A percentile compares a stretch with the other conserved stretches of the same genome.
These are phyloP conservation scores for Fusarium sp. DNA, from an alignment of 2,329 filamentous ascomycete genomes.

Conservation along the genomic window DNA sequence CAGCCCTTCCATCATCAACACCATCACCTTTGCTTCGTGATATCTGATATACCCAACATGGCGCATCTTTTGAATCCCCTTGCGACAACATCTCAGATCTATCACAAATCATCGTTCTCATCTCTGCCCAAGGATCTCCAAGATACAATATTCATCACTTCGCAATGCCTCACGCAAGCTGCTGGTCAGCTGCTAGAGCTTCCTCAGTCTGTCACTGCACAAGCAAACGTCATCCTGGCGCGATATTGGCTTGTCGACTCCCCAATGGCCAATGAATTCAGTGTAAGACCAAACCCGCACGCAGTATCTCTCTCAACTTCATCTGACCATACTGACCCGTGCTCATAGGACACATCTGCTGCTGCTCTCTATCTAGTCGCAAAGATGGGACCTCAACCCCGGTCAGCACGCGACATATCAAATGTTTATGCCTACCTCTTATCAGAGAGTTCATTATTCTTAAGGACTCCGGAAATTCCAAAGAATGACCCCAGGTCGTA, in stretches of 20 bases:
- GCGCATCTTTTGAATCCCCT: conserved; percentile 75
- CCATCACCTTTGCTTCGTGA: not conserved
- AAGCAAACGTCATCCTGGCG: conserved; percentile 82
- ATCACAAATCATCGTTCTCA: conserved; percentile 62
- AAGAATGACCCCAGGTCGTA: conserved; percentile 62
- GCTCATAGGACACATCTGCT: conserved; percentile 77
- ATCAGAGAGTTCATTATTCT: conserved; percentile 67
- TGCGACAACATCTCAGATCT: conserved; percentile 76
- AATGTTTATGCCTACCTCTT: conserved; percentile 87
- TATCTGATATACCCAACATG: conserved; percentile 50
- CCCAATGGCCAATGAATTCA: conserved; percentile 67
- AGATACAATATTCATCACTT: conserved; percentile 75
- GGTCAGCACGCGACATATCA: conserved; percentile 80
- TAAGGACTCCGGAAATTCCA: conserved; percentile 50
- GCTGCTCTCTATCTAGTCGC: conserved; percentile 82
- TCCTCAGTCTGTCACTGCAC: conserved; percentile 85
- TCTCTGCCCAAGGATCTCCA: conserved; percentile 74
- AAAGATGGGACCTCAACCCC: conserved; percentile 81
- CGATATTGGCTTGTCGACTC: conserved; percentile 77
- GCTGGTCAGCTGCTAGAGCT: conserved; percentile 84
- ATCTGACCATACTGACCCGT: conserved; percentile 3
- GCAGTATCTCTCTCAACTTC: not conserved
- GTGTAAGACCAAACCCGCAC: conserved; percentile 47
- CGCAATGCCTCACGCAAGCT: conserved; percentile 78
- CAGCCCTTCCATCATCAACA: conserved; percentile 1